Evolutionary conservation across 371 early-diverging fungal genomes (phyloP).

Genomic region (Lichtheimia hyalospora): DNA sequence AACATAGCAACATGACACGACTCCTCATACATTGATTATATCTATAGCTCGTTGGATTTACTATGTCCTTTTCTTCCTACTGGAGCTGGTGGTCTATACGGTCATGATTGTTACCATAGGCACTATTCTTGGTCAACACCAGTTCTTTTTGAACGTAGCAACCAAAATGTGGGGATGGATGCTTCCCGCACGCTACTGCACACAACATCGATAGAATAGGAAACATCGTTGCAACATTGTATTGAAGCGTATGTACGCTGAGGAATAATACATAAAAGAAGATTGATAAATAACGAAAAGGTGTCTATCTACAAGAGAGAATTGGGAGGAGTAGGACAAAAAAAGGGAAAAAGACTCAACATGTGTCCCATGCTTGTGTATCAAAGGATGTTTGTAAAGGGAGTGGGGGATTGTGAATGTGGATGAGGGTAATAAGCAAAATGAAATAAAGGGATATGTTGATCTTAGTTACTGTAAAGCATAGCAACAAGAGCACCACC

Average conservation of each 20-base stretch:
- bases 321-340: background rate
- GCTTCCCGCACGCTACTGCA: background rate
- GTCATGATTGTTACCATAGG: conserved; percentile 38
- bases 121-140: conserved; percentile 34
- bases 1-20: background rate
- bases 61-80: conserved; percentile 31
- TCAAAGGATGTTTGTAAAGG: too few species aligned
- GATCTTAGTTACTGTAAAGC: conserved; percentile 19
- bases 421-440: too few species aligned
- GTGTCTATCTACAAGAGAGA: too few species aligned
- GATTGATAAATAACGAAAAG: too few species aligned
- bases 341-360: background rate
- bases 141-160: conserved; percentile 35
- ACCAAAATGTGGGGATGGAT: conserved; percentile 43
- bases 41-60: conserved; percentile 29
- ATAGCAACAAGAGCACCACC: conserved; percentile 50
- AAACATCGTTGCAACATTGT: too few species aligned
- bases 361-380: background rate
- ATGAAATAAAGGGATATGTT: background rate
- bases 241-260: too few species aligned
- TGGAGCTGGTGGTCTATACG: conserved; percentile 40
- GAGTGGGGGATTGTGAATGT: too few species aligned
- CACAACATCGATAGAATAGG: too few species aligned
- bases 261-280: too few species aligned
- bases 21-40: background rate